Conservation (phyloP, 306 rosid genomes). For the Quercus rubra region DNA sequence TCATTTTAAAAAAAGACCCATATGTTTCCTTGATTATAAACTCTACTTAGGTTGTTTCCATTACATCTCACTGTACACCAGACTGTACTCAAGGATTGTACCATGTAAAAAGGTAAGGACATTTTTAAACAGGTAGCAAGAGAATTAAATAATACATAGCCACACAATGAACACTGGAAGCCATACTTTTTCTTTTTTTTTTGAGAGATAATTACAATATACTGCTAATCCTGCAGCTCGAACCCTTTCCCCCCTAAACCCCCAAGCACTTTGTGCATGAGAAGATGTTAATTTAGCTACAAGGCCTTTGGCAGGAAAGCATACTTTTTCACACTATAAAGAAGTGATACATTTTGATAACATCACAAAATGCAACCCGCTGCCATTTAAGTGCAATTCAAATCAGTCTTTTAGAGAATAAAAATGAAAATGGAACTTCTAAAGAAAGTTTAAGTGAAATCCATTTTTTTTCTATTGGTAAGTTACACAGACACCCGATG, state of each 20-base stretch:
- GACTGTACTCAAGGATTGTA: not conserved
- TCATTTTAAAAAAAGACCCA: not conserved
- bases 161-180: too few species aligned
- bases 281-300: fast-evolving
- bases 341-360: not conserved
- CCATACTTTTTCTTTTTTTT: not conserved
- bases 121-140: not conserved
- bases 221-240: fast-evolving
- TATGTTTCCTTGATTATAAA: not conserved
- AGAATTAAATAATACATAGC: not conserved
- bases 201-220: too few species aligned
- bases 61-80: not conserved
- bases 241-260: too few species aligned
- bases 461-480: not conserved
- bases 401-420: not conserved
- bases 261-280: too few species aligned
- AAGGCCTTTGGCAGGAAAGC: too few species aligned
- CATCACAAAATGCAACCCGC: not conserved
- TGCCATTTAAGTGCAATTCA: not conserved
- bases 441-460: not conserved
- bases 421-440: not conserved
- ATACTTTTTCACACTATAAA: not conserved
- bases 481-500: too few species aligned
- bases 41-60: not conserved
- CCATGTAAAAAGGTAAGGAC: not conserved